phyloP scores from a whole-genome alignment of 139 green algal genomes.

The Micractinium conductrix region DNA sequence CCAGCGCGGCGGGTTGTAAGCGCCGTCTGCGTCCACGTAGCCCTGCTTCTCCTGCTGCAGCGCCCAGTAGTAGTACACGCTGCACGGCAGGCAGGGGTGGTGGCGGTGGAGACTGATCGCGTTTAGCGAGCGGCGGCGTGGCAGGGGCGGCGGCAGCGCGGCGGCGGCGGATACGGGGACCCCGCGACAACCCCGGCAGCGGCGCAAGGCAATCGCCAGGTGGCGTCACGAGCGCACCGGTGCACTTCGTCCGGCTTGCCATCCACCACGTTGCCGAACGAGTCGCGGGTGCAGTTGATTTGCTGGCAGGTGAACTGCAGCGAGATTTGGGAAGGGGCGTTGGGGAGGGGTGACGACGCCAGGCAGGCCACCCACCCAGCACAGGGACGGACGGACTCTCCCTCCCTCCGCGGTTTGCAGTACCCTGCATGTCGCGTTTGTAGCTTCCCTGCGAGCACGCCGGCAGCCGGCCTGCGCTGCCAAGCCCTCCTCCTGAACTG shows the following conservation, averaged over 20 bases:
- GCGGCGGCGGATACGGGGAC: no score
- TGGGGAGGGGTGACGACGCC: neutral
- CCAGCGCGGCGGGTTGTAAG: slow-evolving; percentile 82
- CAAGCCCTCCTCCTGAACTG: no score
- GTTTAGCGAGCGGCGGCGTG: neutral
- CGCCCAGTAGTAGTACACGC: slow-evolving; percentile 82
- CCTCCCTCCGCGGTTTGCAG: no score
- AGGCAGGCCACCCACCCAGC: no score
- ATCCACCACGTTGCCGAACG: slow-evolving; percentile 93
- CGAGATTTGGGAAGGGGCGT: neutral
- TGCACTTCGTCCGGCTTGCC: slow-evolving; percentile 82
- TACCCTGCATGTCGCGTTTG: no score
- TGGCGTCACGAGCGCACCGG: no score
- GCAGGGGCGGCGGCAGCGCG: no score
- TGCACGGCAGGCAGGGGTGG: slow-evolving; percentile 17
- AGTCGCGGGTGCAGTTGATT: slow-evolving; percentile 90
- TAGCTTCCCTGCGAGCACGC: no score
- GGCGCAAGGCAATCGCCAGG: no score
- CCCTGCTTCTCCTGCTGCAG: slow-evolving; percentile 77
- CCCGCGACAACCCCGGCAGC: no score
- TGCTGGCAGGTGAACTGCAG: slow-evolving; percentile 55
- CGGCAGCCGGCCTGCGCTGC: no score
- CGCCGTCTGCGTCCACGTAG: slow-evolving; percentile 76
- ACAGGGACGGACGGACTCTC: neutral
- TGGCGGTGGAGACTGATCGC: neutral